phyloP scores from a whole-genome alignment of 495 filamentous ascomycete genomes.

The Penicillium turbatum region DNA sequence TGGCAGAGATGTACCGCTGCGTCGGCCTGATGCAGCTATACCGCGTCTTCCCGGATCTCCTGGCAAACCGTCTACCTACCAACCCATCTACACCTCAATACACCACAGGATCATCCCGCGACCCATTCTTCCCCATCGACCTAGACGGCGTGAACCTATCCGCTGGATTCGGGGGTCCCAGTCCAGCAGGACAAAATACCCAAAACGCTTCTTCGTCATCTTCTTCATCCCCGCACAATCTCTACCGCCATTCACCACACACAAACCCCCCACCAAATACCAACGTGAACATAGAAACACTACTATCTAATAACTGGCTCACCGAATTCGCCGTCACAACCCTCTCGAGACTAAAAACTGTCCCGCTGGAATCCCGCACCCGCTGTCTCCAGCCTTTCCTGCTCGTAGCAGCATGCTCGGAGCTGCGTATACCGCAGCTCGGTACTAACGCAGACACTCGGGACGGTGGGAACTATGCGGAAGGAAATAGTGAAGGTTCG shows the following conservation, averaged over 20 bases:
- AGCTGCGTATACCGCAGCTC: constrained; percentile 41
- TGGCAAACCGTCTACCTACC: constrained; percentile 39
- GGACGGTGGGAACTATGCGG: not conserved
- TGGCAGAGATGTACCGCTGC: constrained; percentile 54
- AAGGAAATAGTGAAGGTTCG: not conserved
- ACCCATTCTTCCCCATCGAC: constrained; percentile 32
- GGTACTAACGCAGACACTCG: not conserved
- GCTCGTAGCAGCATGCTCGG: constrained; percentile 47
- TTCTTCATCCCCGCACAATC: constrained; percentile 1
- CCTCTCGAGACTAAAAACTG: constrained; percentile 45
- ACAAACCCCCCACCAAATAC: not conserved
- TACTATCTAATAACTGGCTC: constrained; percentile 45
- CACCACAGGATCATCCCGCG: constrained; percentile 3
- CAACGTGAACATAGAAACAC: constrained; percentile 2
- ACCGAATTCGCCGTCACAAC: constrained; percentile 51
- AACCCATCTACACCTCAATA: constrained; percentile 12
- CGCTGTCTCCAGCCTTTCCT: constrained; percentile 53
- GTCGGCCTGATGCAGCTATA: constrained; percentile 53
- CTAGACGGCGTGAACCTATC: constrained; percentile 25
- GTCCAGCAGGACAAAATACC: not conserved
- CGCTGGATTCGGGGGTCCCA: constrained; percentile 16
- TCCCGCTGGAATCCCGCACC: constrained; percentile 52
- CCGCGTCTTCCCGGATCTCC: constrained; percentile 50
- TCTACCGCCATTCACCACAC: constrained; percentile 6
- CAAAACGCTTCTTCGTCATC: not conserved